Conservation (phyloP, 169 alveolate species). For the Besnoitia besnoiti region DNA sequence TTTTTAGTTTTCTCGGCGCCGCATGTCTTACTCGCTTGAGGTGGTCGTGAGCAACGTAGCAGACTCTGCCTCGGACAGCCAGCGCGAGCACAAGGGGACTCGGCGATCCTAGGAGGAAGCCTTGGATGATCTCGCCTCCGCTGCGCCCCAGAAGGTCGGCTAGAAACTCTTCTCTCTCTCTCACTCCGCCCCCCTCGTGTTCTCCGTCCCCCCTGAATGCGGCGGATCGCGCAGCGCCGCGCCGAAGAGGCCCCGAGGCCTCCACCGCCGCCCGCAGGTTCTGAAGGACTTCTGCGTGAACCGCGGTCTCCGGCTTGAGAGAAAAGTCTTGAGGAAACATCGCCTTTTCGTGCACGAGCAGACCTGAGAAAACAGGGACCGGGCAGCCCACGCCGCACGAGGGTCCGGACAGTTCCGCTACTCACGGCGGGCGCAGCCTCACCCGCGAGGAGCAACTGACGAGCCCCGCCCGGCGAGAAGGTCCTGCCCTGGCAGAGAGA, state of each 20-base stretch:
- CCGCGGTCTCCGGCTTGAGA: background rate
- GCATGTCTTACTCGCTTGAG: background rate
- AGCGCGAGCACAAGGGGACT: background rate
- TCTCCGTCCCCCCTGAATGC: background rate
- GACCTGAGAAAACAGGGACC: background rate
- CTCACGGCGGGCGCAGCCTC: too few relatives aligned
- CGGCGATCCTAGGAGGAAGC: background rate
- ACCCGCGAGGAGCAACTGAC: too few relatives aligned
- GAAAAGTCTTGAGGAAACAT: background rate
- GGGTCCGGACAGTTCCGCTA: too few relatives aligned
- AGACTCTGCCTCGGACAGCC: background rate
- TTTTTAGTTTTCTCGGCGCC: too few relatives aligned
- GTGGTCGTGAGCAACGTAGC: background rate
- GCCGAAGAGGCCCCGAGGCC: background rate
- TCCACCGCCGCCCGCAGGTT: background rate
- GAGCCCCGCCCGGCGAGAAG: too few relatives aligned
- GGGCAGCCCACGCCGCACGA: too few relatives aligned
- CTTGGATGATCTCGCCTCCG: slow-evolving; percentile 7
- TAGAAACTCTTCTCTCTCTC: background rate
- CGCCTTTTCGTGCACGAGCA: background rate
- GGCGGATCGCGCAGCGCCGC: background rate
- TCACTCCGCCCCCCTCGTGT: background rate
- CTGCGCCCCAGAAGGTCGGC: background rate
- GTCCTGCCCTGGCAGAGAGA: too few relatives aligned
- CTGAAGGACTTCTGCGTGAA: background rate